Base-by-base conservation (phyloP, 352 stramenopile species). In the Phytophthora agathidicida region DNA sequence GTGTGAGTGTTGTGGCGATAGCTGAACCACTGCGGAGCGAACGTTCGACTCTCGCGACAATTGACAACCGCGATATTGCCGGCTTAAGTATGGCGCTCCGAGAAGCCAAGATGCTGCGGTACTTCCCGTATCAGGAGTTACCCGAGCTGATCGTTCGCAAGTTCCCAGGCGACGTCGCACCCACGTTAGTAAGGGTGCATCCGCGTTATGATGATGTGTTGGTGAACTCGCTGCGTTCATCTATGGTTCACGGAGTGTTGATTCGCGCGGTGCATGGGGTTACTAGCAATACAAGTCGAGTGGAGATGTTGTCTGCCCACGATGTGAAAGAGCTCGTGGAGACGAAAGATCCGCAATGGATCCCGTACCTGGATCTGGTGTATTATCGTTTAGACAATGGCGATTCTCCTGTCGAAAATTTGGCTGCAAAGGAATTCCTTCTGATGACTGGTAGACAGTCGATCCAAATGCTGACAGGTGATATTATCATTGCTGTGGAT, bases 401-500 rank as follows among this genome's bases (percentile, higher is more conserved):
- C 10, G 32, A 17, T 9, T 60, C 68, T 9, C 26, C 26, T 14
- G 66, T 71, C 0, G 65, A 81, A 4, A 92, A 92, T 31, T 26
- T 65, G 10, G 58, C 60, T 22, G 80, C 76, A 3, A 81, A 70
- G 31, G 51, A 69, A 3, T 88, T 92, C 47, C 26, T 92, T 13
- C 42, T 88, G n/a, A 71, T 74, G 36, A 47, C 53, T 24, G 39
- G 49, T 11, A 39, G 14, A 16, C 11, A 42, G 39, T 38, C 37
- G 0, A 58, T 24, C 13, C 43, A 60, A 6, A 42, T 48, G 5
- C 26, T 88, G 8, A 57, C 28, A 9, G 81, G 85, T 10, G 73
- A 93, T 35, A 51, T 94, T 38, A 68, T 94, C 17, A 78, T 94
- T 36, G 71, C 77, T 1, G 59, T 90, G 42, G 72, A 93, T 43